Evolutionary conservation across 2,329 filamentous ascomycete species (phyloP).

Genomic region (Atkinsonella texensis): DNA sequence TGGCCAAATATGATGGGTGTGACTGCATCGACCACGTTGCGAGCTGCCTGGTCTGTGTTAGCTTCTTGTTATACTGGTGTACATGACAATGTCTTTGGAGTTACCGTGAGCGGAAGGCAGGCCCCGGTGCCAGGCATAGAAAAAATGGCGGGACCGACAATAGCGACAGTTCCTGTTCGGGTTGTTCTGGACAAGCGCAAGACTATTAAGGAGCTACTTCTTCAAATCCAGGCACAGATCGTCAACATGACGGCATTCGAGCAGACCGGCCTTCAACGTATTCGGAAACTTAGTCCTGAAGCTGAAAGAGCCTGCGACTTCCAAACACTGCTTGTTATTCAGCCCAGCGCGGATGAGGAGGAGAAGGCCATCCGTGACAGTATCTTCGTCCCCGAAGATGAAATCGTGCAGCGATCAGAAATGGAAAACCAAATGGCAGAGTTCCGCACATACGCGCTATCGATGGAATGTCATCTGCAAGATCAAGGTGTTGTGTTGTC

Average conservation of each 20-base stretch:
- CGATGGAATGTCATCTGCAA: slow-evolving; percentile 1
- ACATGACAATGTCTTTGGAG: slow-evolving; percentile 19
- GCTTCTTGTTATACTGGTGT: slow-evolving; percentile 23
- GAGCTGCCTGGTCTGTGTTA: slow-evolving; percentile 21
- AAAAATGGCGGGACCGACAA: slow-evolving; percentile 15
- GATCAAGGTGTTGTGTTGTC: slow-evolving; percentile 6
- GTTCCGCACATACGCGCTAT: slow-evolving; percentile 2
- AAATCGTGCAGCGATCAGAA: not conserved
- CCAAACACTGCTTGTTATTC: slow-evolving; percentile 8
- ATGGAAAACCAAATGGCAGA: slow-evolving; percentile 1
- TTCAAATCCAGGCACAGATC: slow-evolving; percentile 12
- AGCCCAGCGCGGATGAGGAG: slow-evolving; percentile 2
- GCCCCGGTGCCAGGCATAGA: slow-evolving; percentile 15
- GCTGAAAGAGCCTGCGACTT: slow-evolving; percentile 10
- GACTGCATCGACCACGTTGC: slow-evolving; percentile 13
- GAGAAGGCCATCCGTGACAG: not conserved
- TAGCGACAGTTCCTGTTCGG: slow-evolving; percentile 15
- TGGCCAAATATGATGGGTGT: slow-evolving; percentile 10
- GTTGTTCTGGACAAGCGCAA: slow-evolving; percentile 7
- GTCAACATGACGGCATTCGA: slow-evolving; percentile 15
- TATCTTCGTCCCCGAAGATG: not conserved
- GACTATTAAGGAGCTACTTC: slow-evolving; percentile 8
- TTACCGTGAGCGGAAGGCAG: slow-evolving; percentile 15
- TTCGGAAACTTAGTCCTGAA: slow-evolving; percentile 12
- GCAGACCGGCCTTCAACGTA: slow-evolving; percentile 16